Percentiles rank a stretch among this genome's conserved stretches.
These are phyloP conservation scores for Trichodelitschia bisporula DNA, from an alignment of 495 filamentous ascomycete species.

Conservation along the genomic window DNA sequence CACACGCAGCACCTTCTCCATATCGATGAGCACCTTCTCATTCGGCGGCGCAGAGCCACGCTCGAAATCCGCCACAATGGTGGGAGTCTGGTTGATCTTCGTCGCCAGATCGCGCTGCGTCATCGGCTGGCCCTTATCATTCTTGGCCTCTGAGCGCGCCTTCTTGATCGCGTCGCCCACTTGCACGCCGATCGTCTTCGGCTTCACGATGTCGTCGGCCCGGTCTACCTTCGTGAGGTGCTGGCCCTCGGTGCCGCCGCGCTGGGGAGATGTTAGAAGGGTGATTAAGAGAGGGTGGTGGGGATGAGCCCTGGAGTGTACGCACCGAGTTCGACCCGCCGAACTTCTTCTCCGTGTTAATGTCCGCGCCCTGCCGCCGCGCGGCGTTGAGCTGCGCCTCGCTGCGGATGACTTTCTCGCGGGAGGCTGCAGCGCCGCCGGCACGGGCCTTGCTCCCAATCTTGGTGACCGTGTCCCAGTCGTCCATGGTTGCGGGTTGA, in stretches of 20 bases:
- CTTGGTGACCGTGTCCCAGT: slow-evolving; percentile 80
- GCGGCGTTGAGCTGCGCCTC: slow-evolving; percentile 72
- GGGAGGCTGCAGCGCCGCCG: slow-evolving; percentile 27
- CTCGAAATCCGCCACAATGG: slow-evolving; percentile 68
- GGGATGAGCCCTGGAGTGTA: slow-evolving; percentile 8
- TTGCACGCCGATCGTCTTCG: slow-evolving; percentile 57
- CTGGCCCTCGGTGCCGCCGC: slow-evolving; percentile 63
- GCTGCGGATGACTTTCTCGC: slow-evolving; percentile 73
- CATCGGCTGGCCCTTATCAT: slow-evolving; percentile 43
- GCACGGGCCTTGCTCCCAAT: slow-evolving; percentile 63
- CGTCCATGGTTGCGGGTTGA: slow-evolving; percentile 28
- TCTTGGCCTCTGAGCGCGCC: slow-evolving; percentile 32
- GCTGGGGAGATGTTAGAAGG: too few relatives aligned
- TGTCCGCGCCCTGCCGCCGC: slow-evolving; percentile 45
- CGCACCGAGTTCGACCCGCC: slow-evolving; percentile 51
- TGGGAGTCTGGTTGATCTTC: slow-evolving; percentile 71
- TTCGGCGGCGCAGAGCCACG: slow-evolving; percentile 54
- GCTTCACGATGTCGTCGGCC: slow-evolving; percentile 90
- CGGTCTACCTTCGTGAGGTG: slow-evolving; percentile 96
- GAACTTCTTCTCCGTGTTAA: slow-evolving; percentile 88
- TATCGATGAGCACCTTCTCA: slow-evolving; percentile 54
- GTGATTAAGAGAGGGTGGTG: not conserved
- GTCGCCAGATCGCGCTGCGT: slow-evolving; percentile 92
- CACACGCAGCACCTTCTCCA: slow-evolving; percentile 70
- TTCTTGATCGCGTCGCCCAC: slow-evolving; percentile 64